Evolutionary conservation across 1,139 yeast species (phyloP).

Genomic region (Pichia sp.): DNA sequence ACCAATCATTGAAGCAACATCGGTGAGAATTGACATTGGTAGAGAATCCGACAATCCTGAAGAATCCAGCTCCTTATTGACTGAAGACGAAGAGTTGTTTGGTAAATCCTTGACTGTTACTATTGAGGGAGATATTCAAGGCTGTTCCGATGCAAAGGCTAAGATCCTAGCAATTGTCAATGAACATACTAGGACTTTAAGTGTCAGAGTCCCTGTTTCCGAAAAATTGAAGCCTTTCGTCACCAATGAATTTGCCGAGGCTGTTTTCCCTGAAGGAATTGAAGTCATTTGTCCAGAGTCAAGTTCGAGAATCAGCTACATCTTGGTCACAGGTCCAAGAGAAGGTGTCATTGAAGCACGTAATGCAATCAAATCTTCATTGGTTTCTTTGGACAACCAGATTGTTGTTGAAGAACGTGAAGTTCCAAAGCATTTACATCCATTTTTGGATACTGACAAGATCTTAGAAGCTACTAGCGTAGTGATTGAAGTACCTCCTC

Average conservation of each 20-base stretch:
- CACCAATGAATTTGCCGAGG: constrained; percentile 33
- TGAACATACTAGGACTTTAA: constrained; percentile 62
- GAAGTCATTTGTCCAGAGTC: constrained; percentile 35
- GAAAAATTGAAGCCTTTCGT: constrained; percentile 53
- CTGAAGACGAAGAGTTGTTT: constrained; percentile 44
- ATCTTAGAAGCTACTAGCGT: constrained; percentile 57
- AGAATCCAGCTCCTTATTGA: constrained; percentile 24
- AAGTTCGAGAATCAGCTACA: constrained; percentile 30
- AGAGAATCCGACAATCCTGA: constrained; percentile 32
- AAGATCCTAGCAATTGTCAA: constrained; percentile 70
- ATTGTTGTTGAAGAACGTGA: constrained; percentile 40
- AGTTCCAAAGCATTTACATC: constrained; percentile 50
- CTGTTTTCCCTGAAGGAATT: constrained; percentile 31
- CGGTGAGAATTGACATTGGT: constrained; percentile 72
- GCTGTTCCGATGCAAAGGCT: constrained; percentile 68
- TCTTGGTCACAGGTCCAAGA: constrained; percentile 60
- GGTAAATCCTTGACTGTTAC: constrained; percentile 57
- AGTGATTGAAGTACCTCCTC: constrained; percentile 54
- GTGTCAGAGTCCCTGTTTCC: constrained; percentile 46
- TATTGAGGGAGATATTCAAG: constrained; percentile 82
- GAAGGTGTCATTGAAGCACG: constrained; percentile 50
- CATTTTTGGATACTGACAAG: constrained; percentile 40
- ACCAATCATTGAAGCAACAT: constrained; percentile 69
- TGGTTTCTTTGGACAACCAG: constrained; percentile 43
- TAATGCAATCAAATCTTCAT: constrained; percentile 41